Percentiles rank a stretch among this genome's conserved stretches.
phyloP scores from a whole-genome alignment of 73 alveolate genomes.

The Paramecium biaurelia region DNA sequence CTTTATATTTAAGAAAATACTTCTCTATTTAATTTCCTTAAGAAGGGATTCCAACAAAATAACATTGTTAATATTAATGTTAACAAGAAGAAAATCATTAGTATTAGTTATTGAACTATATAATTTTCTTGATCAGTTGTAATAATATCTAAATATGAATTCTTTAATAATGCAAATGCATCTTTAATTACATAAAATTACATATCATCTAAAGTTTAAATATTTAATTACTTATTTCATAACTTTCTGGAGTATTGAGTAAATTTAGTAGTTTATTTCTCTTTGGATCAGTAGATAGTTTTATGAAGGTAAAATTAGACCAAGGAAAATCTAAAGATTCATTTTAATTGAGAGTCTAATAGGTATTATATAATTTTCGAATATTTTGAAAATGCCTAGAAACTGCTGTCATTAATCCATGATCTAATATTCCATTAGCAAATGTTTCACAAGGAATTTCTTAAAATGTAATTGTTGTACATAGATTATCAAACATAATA shows the following conservation, averaged over 20 bases:
- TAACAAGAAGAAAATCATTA: constrained; percentile 24
- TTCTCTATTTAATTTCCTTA: constrained; percentile 38
- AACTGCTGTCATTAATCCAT: constrained; percentile 47
- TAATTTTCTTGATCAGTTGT: neutral
- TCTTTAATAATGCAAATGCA: neutral
- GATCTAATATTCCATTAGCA: constrained; percentile 28
- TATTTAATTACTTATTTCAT: neutral
- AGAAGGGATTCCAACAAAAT: constrained; percentile 56
- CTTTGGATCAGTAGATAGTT: neutral
- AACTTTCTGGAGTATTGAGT: neutral
- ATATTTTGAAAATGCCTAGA: constrained; percentile 31
- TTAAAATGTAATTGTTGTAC: neutral
- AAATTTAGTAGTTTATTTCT: neutral
- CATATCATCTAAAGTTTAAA: neutral
- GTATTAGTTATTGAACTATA: constrained; percentile 1
- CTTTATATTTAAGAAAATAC: neutral
- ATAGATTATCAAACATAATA: constrained; percentile 16
- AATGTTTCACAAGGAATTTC: neutral
- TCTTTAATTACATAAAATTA: neutral
- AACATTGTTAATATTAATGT: neutral
- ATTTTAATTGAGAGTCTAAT: neutral
- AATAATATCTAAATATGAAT: neutral
- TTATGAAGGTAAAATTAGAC: neutral
- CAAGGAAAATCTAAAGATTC: neutral
- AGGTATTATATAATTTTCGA: neutral